Evolutionary conservation across 108 stramenopile species (phyloP).

Genomic region (Aurantiochytrium sp.): DNA sequence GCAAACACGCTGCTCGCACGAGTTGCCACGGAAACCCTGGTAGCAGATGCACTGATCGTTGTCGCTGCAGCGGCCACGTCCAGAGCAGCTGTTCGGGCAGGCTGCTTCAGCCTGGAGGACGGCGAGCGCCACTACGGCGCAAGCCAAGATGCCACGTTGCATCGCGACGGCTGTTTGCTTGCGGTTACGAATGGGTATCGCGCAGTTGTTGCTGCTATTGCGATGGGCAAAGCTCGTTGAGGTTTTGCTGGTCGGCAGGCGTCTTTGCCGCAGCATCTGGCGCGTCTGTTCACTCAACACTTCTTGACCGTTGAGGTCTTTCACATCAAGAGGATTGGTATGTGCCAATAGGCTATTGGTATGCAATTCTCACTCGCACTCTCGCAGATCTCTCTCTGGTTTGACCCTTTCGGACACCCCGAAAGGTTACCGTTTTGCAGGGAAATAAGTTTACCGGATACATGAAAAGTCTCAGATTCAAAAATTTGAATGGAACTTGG

Average conservation of each 20-base stretch:
- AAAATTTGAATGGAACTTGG: not conserved
- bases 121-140: not conserved
- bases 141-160: not conserved
- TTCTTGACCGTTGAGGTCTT: not conserved
- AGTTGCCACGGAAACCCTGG: constrained; percentile 42
- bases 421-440: not conserved
- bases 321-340: not conserved
- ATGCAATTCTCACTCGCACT: not conserved
- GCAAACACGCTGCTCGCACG: constrained; percentile 63
- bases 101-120: not conserved
- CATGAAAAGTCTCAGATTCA: no score
- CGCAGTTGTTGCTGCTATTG: no score
- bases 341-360: not conserved
- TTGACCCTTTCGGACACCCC: not conserved
- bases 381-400: not conserved
- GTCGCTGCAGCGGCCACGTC: not conserved
- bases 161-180: not conserved
- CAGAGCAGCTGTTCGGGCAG: not conserved
- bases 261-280: not conserved
- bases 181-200: no score
- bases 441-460: not conserved
- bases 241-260: not conserved
- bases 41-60: constrained; percentile 44
- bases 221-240: not conserved
- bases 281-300: not conserved